Percentiles rank a stretch among this genome's conserved stretches.
phyloP scores from a whole-genome alignment of 352 stramenopile genomes.

The Phytopythium boreale region DNA sequence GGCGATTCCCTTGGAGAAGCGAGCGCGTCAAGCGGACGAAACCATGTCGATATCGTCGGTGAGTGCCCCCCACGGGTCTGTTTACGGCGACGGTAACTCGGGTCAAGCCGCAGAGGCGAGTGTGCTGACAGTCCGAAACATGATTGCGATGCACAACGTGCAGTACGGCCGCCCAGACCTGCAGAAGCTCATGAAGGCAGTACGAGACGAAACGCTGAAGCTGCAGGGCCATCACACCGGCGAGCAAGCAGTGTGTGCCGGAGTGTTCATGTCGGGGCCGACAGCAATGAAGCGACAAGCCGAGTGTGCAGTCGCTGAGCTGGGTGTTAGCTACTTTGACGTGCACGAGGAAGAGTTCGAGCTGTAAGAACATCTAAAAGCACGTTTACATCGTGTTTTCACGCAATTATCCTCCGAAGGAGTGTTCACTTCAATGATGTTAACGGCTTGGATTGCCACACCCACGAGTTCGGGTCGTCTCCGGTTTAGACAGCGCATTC shows the following conservation, averaged over 20 bases:
- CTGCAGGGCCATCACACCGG: not conserved
- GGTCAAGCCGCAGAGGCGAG: not conserved
- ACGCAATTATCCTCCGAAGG: not conserved
- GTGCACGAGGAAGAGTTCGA: slow-evolving; percentile 7
- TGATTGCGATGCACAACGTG: not conserved
- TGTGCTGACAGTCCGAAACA: not conserved
- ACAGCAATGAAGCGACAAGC: slow-evolving; percentile 1
- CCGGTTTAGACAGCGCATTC: slow-evolving; percentile 24
- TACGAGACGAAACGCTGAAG: not conserved
- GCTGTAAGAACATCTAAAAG: not conserved
- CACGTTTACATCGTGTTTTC: not conserved
- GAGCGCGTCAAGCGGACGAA: not conserved
- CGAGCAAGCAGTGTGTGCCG: not conserved
- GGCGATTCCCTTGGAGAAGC: slow-evolving; percentile 1
- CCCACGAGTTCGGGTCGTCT: not conserved
- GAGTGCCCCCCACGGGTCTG: not conserved
- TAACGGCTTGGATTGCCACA: not conserved
- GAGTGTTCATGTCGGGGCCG: not conserved
- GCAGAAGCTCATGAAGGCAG: not conserved
- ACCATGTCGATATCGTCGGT: not conserved
- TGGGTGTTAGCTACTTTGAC: not conserved
- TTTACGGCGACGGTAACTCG: not conserved
- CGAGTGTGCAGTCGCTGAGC: not conserved
- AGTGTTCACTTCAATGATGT: not conserved
- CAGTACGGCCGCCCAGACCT: not conserved